Conservation (phyloP, 2,329 filamentous ascomycete species). For the Didymella pinodella region DNA sequence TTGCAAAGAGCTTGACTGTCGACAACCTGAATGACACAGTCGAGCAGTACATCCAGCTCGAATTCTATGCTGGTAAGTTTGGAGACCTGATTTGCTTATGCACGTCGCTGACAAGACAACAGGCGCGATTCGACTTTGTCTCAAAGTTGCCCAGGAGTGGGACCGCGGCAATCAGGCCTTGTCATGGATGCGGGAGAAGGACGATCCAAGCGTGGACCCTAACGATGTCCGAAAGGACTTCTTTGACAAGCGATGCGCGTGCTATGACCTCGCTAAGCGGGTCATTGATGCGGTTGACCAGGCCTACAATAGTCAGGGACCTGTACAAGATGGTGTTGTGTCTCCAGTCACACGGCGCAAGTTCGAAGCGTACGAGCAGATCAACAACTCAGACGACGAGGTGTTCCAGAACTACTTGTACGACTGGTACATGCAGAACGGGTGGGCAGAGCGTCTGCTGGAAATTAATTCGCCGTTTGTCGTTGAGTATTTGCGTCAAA, state of each 20-base stretch:
- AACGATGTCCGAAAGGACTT: conserved; percentile 72
- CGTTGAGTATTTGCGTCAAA: conserved; percentile 81
- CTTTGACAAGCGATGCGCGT: conserved; percentile 76
- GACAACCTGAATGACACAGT: conserved; percentile 82
- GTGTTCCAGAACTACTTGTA: conserved; percentile 97
- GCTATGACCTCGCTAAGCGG: conserved; percentile 88
- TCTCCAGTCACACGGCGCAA: conserved; percentile 80
- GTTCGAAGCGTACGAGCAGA: conserved; percentile 87
- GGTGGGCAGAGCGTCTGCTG: conserved; percentile 85
- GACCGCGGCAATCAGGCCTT: conserved; percentile 88
- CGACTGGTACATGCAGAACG: conserved; percentile 91
- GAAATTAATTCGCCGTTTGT: conserved; percentile 86
- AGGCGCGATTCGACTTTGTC: conserved; percentile 83
- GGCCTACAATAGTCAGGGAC: conserved; percentile 72
- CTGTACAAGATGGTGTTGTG: conserved; percentile 77
- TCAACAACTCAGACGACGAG: conserved; percentile 87
- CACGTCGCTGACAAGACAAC: background rate
- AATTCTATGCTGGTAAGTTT: conserved; percentile 78
- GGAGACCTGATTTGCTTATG: background rate
- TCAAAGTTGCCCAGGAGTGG: conserved; percentile 81
- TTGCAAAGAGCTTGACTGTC: conserved; percentile 81
- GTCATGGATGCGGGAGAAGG: conserved; percentile 86
- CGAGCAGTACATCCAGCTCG: conserved; percentile 77
- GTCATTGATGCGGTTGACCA: conserved; percentile 80
- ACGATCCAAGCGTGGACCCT: conserved; percentile 71